Percentiles rank a stretch among this genome's conserved stretches.
phyloP scores from a whole-genome alignment of 371 early-diverging fungal genomes.

The Zancudomyces culisetae region DNA sequence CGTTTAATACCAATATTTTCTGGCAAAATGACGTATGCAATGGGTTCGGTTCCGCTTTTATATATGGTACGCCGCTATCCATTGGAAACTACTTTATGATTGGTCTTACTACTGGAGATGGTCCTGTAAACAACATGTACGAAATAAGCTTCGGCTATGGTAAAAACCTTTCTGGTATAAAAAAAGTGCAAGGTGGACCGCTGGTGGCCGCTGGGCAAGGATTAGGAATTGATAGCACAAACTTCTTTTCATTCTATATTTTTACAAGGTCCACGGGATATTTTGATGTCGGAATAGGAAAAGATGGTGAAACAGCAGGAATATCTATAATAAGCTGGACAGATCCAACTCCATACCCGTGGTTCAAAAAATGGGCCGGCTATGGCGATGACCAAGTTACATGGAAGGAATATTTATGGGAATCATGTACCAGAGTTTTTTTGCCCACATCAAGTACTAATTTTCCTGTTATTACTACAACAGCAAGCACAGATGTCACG shows the following conservation, averaged over 20 bases:
- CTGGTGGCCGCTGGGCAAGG: neutral
- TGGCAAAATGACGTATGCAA: neutral
- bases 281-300: neutral
- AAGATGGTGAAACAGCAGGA: neutral
- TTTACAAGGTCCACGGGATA: neutral
- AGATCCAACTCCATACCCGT: neutral
- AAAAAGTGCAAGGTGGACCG: neutral
- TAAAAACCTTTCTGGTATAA: neutral
- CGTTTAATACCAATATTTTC: neutral
- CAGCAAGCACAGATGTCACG: neutral
- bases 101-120: neutral
- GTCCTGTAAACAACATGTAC: neutral
- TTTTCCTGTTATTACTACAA: neutral
- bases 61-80: neutral
- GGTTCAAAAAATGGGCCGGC: neutral
- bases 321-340: neutral
- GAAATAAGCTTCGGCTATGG: neutral
- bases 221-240: neutral
- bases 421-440: constrained; percentile 1
- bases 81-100: neutral
- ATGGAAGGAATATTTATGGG: neutral
- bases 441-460: neutral
- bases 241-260: neutral
- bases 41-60: neutral
- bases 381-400: neutral